Evolutionary conservation across 768 basidiomycete species (phyloP).

Genomic region (Kwoniella botswanensis): DNA sequence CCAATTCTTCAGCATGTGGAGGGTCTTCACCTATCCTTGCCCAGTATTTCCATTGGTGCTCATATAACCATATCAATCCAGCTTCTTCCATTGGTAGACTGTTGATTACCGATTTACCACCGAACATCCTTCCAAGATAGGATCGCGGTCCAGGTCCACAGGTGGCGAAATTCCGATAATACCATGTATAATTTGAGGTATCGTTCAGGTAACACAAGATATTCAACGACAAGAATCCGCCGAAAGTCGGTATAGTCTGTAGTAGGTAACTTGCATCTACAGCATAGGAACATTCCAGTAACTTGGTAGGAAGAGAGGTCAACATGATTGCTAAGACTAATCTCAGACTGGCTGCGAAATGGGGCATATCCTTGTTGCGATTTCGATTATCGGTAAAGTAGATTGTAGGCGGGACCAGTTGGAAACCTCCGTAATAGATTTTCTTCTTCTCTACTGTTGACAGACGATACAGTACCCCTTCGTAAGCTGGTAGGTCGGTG

Average conservation of each 20-base stretch:
- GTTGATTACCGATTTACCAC: slow-evolving; percentile 29
- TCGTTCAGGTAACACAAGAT: slow-evolving; percentile 34
- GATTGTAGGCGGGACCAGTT: slow-evolving; percentile 37
- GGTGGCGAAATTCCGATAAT: slow-evolving; percentile 35
- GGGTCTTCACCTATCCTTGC: slow-evolving; percentile 32
- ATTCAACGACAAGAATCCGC: slow-evolving; percentile 35
- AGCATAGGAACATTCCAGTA: slow-evolving; percentile 30
- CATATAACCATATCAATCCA: slow-evolving; percentile 41
- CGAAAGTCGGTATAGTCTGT: slow-evolving; percentile 37
- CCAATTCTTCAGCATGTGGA: slow-evolving; percentile 31
- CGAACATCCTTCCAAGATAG: slow-evolving; percentile 33
- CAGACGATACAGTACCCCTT: slow-evolving; percentile 29
- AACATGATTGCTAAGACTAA: slow-evolving; percentile 36
- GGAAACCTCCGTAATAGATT: slow-evolving; percentile 37
- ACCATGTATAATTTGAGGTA: slow-evolving; percentile 20
- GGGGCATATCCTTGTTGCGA: slow-evolving; percentile 9
- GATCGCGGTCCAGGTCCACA: slow-evolving; percentile 38
- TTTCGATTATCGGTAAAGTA: slow-evolving; percentile 26
- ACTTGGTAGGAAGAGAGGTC: slow-evolving; percentile 24
- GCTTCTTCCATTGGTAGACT: slow-evolving; percentile 35
- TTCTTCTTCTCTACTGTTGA: slow-evolving; percentile 25
- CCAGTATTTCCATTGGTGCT: slow-evolving; percentile 46
- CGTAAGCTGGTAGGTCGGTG: slow-evolving; percentile 28
- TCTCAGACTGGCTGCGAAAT: slow-evolving; percentile 37
- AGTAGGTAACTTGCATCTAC: slow-evolving; percentile 31